Evolutionary conservation across 306 rosid genomes (phyloP).

Genomic region (Abrus pulchellus): DNA sequence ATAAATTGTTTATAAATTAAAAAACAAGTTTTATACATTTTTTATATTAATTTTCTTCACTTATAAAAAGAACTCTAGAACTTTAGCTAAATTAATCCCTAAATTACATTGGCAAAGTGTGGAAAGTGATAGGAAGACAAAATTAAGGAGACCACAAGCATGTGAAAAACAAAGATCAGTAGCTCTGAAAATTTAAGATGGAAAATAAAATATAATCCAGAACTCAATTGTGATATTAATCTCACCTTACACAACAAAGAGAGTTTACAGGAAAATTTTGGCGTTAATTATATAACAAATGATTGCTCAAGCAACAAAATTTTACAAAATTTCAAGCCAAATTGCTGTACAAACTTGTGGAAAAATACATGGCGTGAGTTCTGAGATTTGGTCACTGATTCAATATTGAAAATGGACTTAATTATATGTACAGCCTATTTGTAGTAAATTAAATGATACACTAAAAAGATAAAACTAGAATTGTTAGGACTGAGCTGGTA

Average conservation of each 20-base stretch:
- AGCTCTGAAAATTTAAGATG: not conserved
- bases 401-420: conserved; percentile 41
- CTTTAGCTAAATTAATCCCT: no score
- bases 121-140: no score
- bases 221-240: conserved; percentile 15
- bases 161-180: no score
- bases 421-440: conserved; percentile 53
- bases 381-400: conserved; percentile 38
- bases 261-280: conserved; percentile 26
- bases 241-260: conserved; percentile 27
- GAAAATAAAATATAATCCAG: not conserved
- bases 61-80: no score
- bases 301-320: conserved; percentile 46
- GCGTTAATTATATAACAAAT: conserved; percentile 1
- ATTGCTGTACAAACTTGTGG: conserved; percentile 46
- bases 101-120: no score
- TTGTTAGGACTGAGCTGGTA: conserved; percentile 29
- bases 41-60: no score
- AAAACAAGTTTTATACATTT: no score
- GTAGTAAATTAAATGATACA: conserved; percentile 48
- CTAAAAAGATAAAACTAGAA: conserved; percentile 32
- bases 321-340: conserved; percentile 45
- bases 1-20: no score
- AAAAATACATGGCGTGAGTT: conserved; percentile 8
- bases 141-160: no score